phyloP scores from a whole-genome alignment of 805 yeast genomes.

The Lipomyces starkeyi region DNA sequence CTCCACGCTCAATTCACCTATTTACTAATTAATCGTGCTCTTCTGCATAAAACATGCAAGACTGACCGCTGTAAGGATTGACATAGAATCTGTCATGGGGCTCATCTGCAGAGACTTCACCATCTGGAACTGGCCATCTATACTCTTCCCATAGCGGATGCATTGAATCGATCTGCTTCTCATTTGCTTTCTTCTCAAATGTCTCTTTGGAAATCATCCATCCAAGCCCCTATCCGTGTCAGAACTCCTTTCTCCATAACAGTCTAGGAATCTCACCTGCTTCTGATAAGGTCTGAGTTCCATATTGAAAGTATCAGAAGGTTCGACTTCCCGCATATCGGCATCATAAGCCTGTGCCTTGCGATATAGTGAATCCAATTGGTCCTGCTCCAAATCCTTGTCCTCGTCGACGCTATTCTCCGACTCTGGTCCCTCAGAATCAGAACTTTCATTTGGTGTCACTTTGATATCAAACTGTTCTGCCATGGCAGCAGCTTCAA shows the following conservation, averaged over 20 bases:
- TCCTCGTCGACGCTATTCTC: conserved; percentile 47
- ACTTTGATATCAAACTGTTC: conserved; percentile 32
- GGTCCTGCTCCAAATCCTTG: conserved; percentile 61
- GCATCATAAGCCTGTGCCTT: conserved; percentile 70
- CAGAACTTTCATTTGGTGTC: conserved; percentile 31
- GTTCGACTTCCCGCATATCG: conserved; percentile 66
- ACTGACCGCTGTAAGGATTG: conserved; percentile 39
- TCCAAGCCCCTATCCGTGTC: conserved; percentile 63
- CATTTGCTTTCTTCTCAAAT: conserved; percentile 43
- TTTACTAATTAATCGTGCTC: conserved; percentile 59
- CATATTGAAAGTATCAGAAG: conserved; percentile 60
- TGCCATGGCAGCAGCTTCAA: conserved; percentile 34
- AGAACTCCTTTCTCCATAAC: conserved; percentile 72
- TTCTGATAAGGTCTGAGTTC: conserved; percentile 77
- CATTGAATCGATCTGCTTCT: conserved; percentile 57
- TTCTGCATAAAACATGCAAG: background rate
- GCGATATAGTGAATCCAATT: conserved; percentile 73
- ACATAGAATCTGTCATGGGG: conserved; percentile 35
- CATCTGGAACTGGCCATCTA: conserved; percentile 67
- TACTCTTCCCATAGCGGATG: conserved; percentile 88
- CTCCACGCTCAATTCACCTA: conserved; percentile 75
- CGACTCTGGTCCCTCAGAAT: conserved; percentile 38
- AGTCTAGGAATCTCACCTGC: conserved; percentile 51
- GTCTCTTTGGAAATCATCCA: conserved; percentile 46
- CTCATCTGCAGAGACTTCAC: conserved; percentile 32